phyloP scores from a whole-genome alignment of 2,329 filamentous ascomycete species.

The Fusarium clavum region DNA sequence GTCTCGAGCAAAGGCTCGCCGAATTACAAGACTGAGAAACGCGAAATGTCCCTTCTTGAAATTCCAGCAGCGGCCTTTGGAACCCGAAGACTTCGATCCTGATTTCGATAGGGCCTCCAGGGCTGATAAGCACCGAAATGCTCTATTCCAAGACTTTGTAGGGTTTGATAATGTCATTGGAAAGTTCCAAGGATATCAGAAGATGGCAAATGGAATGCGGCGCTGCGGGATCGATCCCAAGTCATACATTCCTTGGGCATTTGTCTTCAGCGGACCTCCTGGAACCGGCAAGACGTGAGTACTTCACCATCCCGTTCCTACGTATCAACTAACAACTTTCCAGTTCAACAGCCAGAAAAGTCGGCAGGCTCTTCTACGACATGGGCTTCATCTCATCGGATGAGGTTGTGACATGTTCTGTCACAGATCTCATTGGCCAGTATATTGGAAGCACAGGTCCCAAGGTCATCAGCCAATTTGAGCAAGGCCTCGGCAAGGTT shows the following conservation, averaged over 20 bases:
- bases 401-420: neutral
- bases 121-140: neutral
- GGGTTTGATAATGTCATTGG: neutral
- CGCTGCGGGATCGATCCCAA: neutral
- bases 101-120: neutral
- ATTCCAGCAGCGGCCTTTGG: neutral
- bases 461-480: neutral
- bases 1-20: neutral
- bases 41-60: neutral
- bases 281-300: conserved; percentile 2
- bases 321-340: neutral
- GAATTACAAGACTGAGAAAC: neutral
- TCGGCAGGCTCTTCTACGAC: neutral
- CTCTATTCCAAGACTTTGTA: neutral
- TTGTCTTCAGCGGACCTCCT: neutral
- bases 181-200: neutral
- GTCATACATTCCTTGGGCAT: neutral
- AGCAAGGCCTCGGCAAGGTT: neutral
- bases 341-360: neutral
- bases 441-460: neutral
- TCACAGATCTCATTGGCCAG: neutral
- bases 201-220: neutral
- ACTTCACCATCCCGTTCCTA: neutral
- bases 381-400: neutral
- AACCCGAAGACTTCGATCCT: neutral